Percentiles rank a stretch among this genome's conserved stretches.
Conservation (phyloP, 1,139 yeast genomes). For the Yamadazyma diddensiae region DNA sequence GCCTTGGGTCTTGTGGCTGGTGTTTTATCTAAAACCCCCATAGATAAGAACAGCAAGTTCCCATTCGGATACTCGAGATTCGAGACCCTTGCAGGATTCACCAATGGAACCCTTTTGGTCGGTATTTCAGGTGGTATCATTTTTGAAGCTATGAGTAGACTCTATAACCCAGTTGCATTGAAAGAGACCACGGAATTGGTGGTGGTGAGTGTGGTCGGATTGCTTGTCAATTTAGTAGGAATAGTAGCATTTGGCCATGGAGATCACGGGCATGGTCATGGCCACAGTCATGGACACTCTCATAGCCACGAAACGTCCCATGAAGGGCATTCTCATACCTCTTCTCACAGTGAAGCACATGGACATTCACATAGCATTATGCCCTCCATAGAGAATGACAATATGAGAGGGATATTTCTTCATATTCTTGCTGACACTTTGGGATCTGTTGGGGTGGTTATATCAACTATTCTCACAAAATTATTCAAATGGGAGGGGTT, state of each 20-base stretch:
- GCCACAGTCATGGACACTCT: slow-evolving; percentile 20
- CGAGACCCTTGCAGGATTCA: slow-evolving; percentile 91
- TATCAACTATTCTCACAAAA: slow-evolving; percentile 72
- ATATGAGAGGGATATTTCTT: slow-evolving; percentile 90
- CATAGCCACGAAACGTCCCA: slow-evolving; percentile 11
- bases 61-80: slow-evolving; percentile 87
- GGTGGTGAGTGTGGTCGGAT: slow-evolving; percentile 79
- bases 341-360: slow-evolving; percentile 21
- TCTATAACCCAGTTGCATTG: slow-evolving; percentile 70
- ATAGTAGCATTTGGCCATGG: slow-evolving; percentile 93
- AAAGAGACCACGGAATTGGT: slow-evolving; percentile 84
- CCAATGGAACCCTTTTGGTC: slow-evolving; percentile 82
- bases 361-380: slow-evolving; percentile 1
- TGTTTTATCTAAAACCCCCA: slow-evolving; percentile 44
- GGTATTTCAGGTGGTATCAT: slow-evolving; percentile 89
- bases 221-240: slow-evolving; percentile 86
- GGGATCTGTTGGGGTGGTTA: slow-evolving; percentile 94
- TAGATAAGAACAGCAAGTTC: slow-evolving; percentile 59
- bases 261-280: slow-evolving; percentile 33
- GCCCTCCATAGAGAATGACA: slow-evolving; percentile 55
- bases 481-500: slow-evolving; percentile 61
- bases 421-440: slow-evolving; percentile 94
- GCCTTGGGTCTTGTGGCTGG: slow-evolving; percentile 90
- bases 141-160: slow-evolving; percentile 81
- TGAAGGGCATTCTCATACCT: slow-evolving; percentile 13